Percentiles rank a stretch among this genome's conserved stretches.
phyloP scores from a whole-genome alignment of 208 protist genomes.

The Strigomonas oncopelti region DNA sequence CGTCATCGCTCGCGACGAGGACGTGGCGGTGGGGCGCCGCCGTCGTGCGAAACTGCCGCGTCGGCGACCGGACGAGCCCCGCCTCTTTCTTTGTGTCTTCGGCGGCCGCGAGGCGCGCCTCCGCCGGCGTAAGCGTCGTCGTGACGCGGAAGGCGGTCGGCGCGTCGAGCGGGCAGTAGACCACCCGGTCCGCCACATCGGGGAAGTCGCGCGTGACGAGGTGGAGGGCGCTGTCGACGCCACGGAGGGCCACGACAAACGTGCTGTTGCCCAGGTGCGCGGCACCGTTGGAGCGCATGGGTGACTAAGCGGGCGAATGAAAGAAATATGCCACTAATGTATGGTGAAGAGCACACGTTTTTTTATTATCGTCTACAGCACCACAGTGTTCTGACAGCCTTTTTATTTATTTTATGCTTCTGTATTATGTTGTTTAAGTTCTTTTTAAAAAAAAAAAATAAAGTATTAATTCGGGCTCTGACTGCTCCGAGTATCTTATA shows the following conservation, averaged over 20 bases:
- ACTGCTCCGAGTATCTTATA: no score
- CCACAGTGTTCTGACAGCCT: no score
- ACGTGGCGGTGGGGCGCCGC: conserved; percentile 30
- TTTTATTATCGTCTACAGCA: background rate
- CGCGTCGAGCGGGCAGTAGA: conserved; percentile 29
- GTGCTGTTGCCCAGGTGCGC: conserved; percentile 80
- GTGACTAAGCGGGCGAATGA: background rate
- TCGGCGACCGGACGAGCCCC: background rate
- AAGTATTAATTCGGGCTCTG: no score
- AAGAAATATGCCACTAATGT: background rate
- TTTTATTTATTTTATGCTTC: background rate
- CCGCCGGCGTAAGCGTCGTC: conserved; percentile 1
- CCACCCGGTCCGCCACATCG: conserved; percentile 25
- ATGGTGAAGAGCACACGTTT: background rate
- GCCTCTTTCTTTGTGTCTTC: background rate
- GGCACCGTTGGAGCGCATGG: conserved; percentile 79
- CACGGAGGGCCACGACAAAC: conserved; percentile 50
- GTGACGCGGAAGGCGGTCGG: conserved; percentile 21
- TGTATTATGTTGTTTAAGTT: conserved; percentile 14
- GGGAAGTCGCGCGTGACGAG: conserved; percentile 63
- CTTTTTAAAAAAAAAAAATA: conserved; percentile 17
- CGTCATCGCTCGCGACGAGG: conserved; percentile 51
- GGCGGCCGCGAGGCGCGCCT: background rate
- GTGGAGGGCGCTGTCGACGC: conserved; percentile 36
- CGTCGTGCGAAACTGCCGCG: background rate